phyloP scores from a whole-genome alignment of 768 basidiomycete genomes.

The Tubosaeta brunneosetosa region DNA sequence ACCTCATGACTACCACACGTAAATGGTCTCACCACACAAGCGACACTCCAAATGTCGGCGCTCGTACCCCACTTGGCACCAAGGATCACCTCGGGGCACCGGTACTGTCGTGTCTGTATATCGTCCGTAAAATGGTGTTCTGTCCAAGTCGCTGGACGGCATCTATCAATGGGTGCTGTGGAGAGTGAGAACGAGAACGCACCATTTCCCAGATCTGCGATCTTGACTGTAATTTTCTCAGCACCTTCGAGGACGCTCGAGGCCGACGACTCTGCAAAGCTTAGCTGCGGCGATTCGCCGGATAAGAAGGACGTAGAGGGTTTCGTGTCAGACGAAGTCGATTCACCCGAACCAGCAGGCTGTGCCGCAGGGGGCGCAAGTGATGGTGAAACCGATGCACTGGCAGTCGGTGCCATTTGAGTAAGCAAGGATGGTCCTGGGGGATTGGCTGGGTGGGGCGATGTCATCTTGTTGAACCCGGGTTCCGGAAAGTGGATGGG shows the following conservation, averaged over 20 bases:
- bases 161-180: slow-evolving; percentile 3
- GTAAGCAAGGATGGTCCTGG: slow-evolving; percentile 69
- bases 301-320: slow-evolving; percentile 26
- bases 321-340: slow-evolving; percentile 16
- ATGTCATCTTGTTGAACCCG: slow-evolving; percentile 37
- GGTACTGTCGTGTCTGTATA: slow-evolving; percentile 95
- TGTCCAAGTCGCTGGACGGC: slow-evolving; percentile 63
- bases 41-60: slow-evolving; percentile 95
- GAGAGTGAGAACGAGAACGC: slow-evolving; percentile 21
- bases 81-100: slow-evolving; percentile 95
- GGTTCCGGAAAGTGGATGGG: slow-evolving; percentile 43
- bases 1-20: neutral
- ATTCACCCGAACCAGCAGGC: slow-evolving; percentile 21
- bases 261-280: slow-evolving; percentile 22
- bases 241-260: slow-evolving; percentile 33
- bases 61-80: slow-evolving; percentile 95
- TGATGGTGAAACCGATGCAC: slow-evolving; percentile 23
- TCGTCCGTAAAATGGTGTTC: slow-evolving; percentile 99
- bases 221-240: slow-evolving; percentile 94
- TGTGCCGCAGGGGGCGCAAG: slow-evolving; percentile 21
- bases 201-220: slow-evolving; percentile 97
- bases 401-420: slow-evolving; percentile 52
- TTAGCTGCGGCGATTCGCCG: slow-evolving; percentile 26
- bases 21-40: slow-evolving; percentile 71
- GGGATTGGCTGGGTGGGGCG: slow-evolving; percentile 33